Conservation (phyloP, 2,329 filamentous ascomycete species). For the Anthostomella pinea region DNA sequence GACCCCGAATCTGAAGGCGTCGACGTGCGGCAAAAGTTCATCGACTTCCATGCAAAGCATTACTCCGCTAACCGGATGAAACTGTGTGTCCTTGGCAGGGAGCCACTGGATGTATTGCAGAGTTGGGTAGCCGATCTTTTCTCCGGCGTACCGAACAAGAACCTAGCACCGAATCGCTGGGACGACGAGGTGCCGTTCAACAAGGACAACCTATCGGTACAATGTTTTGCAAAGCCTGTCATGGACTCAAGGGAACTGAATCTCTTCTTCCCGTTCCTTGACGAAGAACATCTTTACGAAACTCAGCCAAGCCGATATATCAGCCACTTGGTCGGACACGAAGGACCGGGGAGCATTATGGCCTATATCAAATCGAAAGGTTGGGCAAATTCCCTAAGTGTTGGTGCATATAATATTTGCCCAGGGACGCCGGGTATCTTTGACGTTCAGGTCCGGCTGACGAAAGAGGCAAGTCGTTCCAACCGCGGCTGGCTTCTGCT, state of each 20-base stretch:
- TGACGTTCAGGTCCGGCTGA: constrained; percentile 74
- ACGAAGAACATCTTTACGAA: constrained; percentile 77
- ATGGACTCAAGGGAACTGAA: constrained; percentile 81
- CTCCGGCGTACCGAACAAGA: constrained; percentile 76
- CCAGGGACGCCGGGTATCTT: constrained; percentile 76
- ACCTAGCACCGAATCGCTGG: constrained; percentile 62
- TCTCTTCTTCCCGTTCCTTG: constrained; percentile 79
- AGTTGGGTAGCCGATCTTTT: constrained; percentile 83
- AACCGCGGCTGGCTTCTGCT: no score
- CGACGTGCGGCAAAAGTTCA: constrained; percentile 86
- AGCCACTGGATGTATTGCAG: constrained; percentile 78
- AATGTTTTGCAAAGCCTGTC: constrained; percentile 86
- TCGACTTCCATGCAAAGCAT: constrained; percentile 83
- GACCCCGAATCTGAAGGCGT: constrained; percentile 75
- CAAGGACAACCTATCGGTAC: constrained; percentile 53
- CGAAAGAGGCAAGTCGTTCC: constrained; percentile 63
- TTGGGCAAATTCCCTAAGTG: constrained; percentile 81
- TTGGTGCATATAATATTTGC: constrained; percentile 72
- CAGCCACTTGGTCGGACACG: constrained; percentile 85
- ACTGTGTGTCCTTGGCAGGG: constrained; percentile 78
- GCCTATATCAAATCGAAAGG: constrained; percentile 87
- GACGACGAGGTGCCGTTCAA: constrained; percentile 48
- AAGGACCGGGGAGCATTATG: constrained; percentile 88
- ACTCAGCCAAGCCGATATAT: constrained; percentile 83
- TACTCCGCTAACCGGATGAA: constrained; percentile 96